phyloP scores from a whole-genome alignment of 805 yeast species.

The Kuraishia hungarica region DNA sequence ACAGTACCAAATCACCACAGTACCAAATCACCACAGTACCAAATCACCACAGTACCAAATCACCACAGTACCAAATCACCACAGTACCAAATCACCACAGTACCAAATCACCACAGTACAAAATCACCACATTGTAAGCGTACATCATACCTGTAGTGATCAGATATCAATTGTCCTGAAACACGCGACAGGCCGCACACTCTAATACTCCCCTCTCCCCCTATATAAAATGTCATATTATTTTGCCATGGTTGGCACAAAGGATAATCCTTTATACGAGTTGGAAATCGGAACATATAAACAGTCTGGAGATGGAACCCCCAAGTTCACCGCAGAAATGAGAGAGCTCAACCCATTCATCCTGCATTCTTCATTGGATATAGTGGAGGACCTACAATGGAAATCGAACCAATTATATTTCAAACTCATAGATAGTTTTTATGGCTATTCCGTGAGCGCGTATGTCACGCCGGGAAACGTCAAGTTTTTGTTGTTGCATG shows the following conservation, averaged over 20 bases:
- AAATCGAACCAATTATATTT: conserved; percentile 53
- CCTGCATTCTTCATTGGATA: conserved; percentile 79
- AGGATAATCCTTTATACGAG: conserved; percentile 82
- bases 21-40: too few relatives aligned
- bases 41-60: too few relatives aligned
- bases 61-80: too few relatives aligned
- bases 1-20: too few relatives aligned
- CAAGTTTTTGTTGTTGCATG: conserved; percentile 68
- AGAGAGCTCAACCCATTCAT: conserved; percentile 82
- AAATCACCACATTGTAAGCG: too few relatives aligned
- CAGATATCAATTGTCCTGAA: too few relatives aligned
- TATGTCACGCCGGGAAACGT: conserved; percentile 84
- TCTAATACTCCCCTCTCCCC: not conserved
- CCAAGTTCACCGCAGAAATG: conserved; percentile 59
- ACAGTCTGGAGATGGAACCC: conserved; percentile 55
- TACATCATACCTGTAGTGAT: too few relatives aligned
- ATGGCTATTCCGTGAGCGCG: conserved; percentile 75
- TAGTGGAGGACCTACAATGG: conserved; percentile 91
- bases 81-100: too few relatives aligned
- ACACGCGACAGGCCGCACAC: too few relatives aligned
- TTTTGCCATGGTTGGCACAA: conserved; percentile 80
- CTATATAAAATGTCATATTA: conserved; percentile 60
- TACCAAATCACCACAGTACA: too few relatives aligned
- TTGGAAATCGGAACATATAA: conserved; percentile 74
- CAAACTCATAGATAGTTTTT: conserved; percentile 77